Evolutionary conservation across 257 asterid species (phyloP), one percentile per base, ranked within the genome.

Genomic region (Nicotiana sylvestris): DNA sequence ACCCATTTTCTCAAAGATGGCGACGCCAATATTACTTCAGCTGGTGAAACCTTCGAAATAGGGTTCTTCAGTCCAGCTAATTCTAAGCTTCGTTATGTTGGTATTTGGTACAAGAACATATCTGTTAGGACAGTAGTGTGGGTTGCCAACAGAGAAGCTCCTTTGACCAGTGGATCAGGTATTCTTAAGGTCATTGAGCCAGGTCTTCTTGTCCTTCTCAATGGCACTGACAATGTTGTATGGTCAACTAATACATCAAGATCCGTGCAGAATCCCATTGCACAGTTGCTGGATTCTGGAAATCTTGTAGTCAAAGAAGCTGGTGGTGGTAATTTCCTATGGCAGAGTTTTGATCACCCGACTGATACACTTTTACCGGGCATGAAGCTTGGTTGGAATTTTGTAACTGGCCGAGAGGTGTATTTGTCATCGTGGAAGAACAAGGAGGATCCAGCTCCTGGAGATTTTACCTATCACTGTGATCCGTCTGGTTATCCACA

Each of bases 351-450:
- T 70, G 78, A 70, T 70, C 78, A 70, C 78, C 78, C 60, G 25
- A 43, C 78, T 4, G 60, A 87, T 58, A 89, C 85, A 1, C 84
- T 65, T 55, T 51, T 86, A 29, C 82, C 88, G 13, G 89, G 85
- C 3, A 86, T 66, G 72, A 29, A 53, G 46, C 43, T 74, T 61
- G 81, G 77, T 8, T 72, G 29, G 78, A 77, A 83, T 9, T 82
- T 60, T 12, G 53, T 35, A 27, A 83, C 77, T 13, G 66, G 66
- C 2, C 9, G 10, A 6, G 77, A 69, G 30, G 85, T 21, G 39
- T 58, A 85, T 10, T 18, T 89, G 53, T 87, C 86, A 1, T 88
- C 93, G 0, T 90, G 93, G 93, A 88, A 51, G 81, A 78, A 43
- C 2, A 11, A 18, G 12, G 88, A 88, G 3, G 90, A 90, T 43